Base-by-base conservation (phyloP, 371 early-diverging fungal genomes). In the Actinomortierella wolfii region DNA sequence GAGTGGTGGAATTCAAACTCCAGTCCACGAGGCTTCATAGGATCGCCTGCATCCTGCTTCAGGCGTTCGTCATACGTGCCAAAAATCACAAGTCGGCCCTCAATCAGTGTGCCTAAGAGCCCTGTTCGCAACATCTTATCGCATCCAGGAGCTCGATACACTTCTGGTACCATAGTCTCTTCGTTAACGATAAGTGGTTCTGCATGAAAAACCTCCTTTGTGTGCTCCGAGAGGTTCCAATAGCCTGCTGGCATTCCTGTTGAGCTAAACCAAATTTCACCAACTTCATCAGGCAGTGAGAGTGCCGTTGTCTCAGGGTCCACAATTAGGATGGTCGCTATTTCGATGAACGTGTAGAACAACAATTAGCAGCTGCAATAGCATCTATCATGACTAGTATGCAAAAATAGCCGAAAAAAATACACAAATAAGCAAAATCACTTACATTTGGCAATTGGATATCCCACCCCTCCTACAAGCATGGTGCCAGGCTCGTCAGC, bases 241-340 rank as follows among this genome's bases (percentile, higher is more conserved):
- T 93, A 94, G 0, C 90, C 88, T 18, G 84, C 87, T 2, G 89
- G 87, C 41, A 93, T 60, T 14, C 83, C 83, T 20, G 89, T 88
- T 0, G 88, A 85, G 63, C 88, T 86, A 7, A 93, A 78, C 93
- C 94, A 94, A 8, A 95, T 80, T 68, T 95, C 95, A 20, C 95
- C 95, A 29, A 94, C 81, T 0, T 79, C 76, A 63, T 90, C 86
- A 0, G 90, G 81, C 5, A 88, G 80, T 25, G 91, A 93, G 2
- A 95, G 69, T 0, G 87, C 80, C 13, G 81, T 69, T 20, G 90
- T 90, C 48, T 91, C 88, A 9, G 94, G 93, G 59, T 95, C 90
- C 0, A 94, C 93, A 53, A 95, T 85, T 3, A 89, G 86, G 9
- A 91, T 78, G 0, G 89, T 85, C 0, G 82, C 83, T 77, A 77